Evolutionary conservation across 805 yeast species (phyloP), one percentile per base, ranked within the genome.

Genomic region (Hanseniaspora valbyensis): DNA sequence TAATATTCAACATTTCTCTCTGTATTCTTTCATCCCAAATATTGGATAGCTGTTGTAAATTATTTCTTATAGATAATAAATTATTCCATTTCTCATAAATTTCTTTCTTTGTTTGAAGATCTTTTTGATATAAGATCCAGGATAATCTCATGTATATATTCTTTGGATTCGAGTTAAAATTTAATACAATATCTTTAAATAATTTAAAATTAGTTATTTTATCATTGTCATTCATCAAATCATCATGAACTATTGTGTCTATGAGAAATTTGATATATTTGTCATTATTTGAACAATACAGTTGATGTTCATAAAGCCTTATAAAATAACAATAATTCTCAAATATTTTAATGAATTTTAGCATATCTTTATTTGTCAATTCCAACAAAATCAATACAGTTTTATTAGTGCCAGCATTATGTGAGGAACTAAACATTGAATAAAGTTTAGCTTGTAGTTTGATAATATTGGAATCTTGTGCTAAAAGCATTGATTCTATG

Each of bases 121-220:
- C 29, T 33, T 46, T 48, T 2, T 39, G 25, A 19, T 29, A 33
- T 13, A 48, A 9, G 16, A 24, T 14, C 19, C 42, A 40, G 5
- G 51, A 19, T 13, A 48, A n/a, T 21, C 30, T 48, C 51, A 48
- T 48, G 34, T 48, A 48, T 13, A 48, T 48, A 10, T 48, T 48
- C 6, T 33, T 32, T 16, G 51, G 51, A 4, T 24, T 34, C 4
- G 16, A 8, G 13, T 22, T 42, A 40, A 48, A 48, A 7, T 19
- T 33, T 7, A n/a, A 14, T 8, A 48, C 28, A 5, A 48, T 34
- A 13, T 48, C 30, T n/a, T 19, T 19, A 3, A 48, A 48, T 22
- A 13, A 16, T 9, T 28, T 32, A 24, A 16, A 14, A 19, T 48
- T 25, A 33, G 18, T 21, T 13, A 13, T 14, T 3, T 10, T 9